Base-by-base conservation (phyloP, 306 rosid genomes). In the Quercus ilex region DNA sequence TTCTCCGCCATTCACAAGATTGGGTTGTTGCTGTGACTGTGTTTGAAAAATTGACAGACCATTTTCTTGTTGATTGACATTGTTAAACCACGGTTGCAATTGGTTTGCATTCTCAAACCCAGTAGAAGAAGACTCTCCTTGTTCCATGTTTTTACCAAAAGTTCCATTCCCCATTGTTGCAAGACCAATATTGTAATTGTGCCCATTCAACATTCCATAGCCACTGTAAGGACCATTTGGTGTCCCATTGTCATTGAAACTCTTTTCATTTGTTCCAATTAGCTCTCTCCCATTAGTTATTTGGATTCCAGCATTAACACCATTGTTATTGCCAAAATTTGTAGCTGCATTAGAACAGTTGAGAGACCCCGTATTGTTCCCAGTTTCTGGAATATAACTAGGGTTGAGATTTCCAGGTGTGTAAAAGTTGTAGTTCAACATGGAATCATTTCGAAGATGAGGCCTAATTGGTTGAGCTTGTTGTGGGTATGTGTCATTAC, bases 301-400 rank as follows among this genome's bases (percentile, higher is more conserved):
- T 52, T 88, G 74, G 69, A 78, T 64, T 46, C 83, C 78, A 20
- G 30, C 57, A 70, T 49, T 28, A 38, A 49, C 58, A 71, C 28
- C 18, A 14, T 19, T 74, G 35, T 60, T 38, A 41, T 21, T 26
- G 43, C 13, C 38, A 56, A 64, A 51, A 60, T 23, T 69, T 21
- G 35, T 5, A 5, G 77, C 19, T 17, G 70, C n/a, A 60, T 31
- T 38, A 10, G 14, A 43, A 60, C 21, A 62, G 13, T 55, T 59
- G 31, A 19, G 56, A 76, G 76, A 38, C 31, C 30, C 72, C 74
- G 30, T 10, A 33, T 68, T 64, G 30, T 21, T 41, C 3, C 3
- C 19, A 1, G 49, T 67, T 53, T 63, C 57, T 43, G 38, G 55
- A 53, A 25, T 69, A 78, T 70, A 17, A 35, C 19, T 31, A 5